Evolutionary conservation across 2,329 filamentous ascomycete genomes (phyloP), one percentile per base, ranked within the genome.

Genomic region (Alternaria tenuissima): DNA sequence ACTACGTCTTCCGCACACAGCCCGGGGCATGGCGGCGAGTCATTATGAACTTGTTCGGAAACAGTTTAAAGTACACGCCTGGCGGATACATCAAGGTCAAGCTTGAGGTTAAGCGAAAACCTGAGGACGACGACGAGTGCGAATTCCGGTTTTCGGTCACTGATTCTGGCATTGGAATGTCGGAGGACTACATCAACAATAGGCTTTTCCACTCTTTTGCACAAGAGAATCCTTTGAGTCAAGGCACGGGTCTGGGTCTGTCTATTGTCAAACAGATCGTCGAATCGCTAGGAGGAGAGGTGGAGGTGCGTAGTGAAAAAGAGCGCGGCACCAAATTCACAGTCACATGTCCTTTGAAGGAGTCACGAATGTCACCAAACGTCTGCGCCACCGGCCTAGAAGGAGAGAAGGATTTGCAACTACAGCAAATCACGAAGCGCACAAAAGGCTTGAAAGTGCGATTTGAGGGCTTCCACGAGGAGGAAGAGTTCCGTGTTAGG

Each of bases 151-250:
- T 78, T 26, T 76, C 73, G 3, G 72, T 79, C 7, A 71, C 70
- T 16, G 78, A 80, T 34, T 78, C 77, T 16, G 78, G 78, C n/a
- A 78, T 77, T 26, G 78, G 78, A 3, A 80, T 80, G 75, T 78
- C 76, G 1, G 69, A 77, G 39, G 75, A 79, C 36, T 80, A 78
- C 51, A 67, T 79, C 41, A 71, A 76, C 57, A 71, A 73, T 38
- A 69, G 74, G 43, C 63, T 79, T 0, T 80, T 76, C 60, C 75
- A 76, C 38, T 78, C 78, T 2, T 80, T 80, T 49, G 75, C 77
- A 2, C 78, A 80, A 56, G 78, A 79, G 46, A 76, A 79, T 18
- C 72, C 76, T 24, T 59, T 79, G 5, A 75, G 70, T n/a, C 74
- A 77, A 30, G 78, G 78, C 12, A 78, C 77, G 12, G 78, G 78